Conservation (phyloP, 306 rosid genomes). For the Lagenaria siceraria region DNA sequence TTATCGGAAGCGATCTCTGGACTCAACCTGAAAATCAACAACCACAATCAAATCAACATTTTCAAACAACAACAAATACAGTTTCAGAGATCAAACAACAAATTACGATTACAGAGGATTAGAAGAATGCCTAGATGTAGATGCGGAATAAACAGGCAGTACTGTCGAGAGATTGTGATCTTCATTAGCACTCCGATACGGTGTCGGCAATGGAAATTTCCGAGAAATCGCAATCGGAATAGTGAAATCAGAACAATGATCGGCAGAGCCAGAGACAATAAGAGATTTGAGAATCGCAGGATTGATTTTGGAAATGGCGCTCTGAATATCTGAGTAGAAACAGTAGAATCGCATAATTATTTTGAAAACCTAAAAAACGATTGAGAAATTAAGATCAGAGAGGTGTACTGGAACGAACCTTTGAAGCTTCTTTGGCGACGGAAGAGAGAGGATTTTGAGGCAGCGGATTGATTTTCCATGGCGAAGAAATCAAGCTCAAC, state of each 20-base stretch:
- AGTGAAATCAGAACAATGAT: neutral
- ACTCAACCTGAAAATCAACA: neutral
- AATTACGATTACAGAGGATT: neutral
- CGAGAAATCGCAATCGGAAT: neutral
- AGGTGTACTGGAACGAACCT: neutral
- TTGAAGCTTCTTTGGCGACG: slow-evolving; percentile 29
- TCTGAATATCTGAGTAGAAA: slow-evolving; percentile 12
- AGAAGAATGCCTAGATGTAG: neutral
- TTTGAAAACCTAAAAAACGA: neutral
- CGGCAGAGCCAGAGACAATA: slow-evolving; percentile 9
- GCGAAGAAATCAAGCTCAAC: slow-evolving; percentile 37
- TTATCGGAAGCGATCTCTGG: slow-evolving; percentile 8
- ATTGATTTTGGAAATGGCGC: slow-evolving; percentile 25
- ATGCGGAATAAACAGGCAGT: neutral
- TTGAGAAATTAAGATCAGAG: neutral
- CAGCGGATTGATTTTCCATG: neutral
- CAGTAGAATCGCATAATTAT: neutral
- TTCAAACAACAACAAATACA: neutral
- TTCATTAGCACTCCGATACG: neutral
- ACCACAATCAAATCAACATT: neutral
- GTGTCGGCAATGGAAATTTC: neutral
- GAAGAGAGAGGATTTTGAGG: slow-evolving; percentile 25
- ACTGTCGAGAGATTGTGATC: neutral
- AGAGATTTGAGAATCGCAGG: slow-evolving; percentile 32
- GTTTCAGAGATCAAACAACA: neutral